Percentiles rank a stretch among this genome's conserved stretches.
Conservation (phyloP, 179 eudicot species). For the Patellifolia procumbens region DNA sequence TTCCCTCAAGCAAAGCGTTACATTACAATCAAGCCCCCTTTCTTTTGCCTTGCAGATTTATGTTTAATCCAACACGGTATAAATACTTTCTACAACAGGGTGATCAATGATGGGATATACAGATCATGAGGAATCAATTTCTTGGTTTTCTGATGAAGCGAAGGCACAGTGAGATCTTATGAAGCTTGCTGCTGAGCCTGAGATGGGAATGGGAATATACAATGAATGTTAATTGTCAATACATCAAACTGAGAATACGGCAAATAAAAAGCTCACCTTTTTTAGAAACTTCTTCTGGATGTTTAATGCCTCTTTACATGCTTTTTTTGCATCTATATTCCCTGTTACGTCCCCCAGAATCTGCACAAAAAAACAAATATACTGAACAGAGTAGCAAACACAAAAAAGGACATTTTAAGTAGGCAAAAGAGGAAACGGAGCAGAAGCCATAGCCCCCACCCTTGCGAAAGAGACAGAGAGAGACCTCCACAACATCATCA, state of each 20-base stretch:
- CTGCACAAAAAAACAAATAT: conserved; percentile 26
- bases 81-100: background rate
- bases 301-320: conserved; percentile 44
- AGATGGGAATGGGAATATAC: background rate
- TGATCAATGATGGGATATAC: background rate
- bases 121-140: background rate
- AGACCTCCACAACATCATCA: conserved; percentile 48
- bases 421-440: background rate
- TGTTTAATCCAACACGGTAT: background rate
- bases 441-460: background rate
- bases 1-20: background rate
- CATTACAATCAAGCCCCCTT: background rate
- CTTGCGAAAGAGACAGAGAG: conserved; percentile 19
- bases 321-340: conserved; percentile 48
- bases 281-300: conserved; percentile 51
- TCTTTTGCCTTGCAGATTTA: background rate
- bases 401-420: too few relatives aligned
- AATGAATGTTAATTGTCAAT: background rate
- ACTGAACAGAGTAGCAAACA: background rate
- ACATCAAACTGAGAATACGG: background rate
- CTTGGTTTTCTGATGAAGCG: conserved; percentile 5
- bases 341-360: conserved; percentile 47
- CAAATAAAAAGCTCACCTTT: conserved; percentile 28
- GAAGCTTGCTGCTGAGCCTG: conserved; percentile 33
- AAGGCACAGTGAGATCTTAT: conserved; percentile 11